Base-by-base conservation (phyloP, 257 asterid species). In the Solanum rostratum region DNA sequence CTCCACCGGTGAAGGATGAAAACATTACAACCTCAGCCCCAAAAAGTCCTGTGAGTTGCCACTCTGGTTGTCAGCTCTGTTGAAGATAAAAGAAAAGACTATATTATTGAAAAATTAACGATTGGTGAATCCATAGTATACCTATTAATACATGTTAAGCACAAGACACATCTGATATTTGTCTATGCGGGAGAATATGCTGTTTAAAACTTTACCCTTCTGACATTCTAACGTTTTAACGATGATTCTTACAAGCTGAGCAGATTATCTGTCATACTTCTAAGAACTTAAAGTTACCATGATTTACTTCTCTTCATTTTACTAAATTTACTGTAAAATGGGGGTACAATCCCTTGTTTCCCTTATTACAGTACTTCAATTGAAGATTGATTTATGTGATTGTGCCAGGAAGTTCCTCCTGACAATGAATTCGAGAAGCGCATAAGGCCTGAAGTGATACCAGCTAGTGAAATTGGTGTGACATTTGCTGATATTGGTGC, bases 381-480 rank as follows among this genome's bases (percentile, higher is more conserved):
- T 80, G 45, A 53, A 76, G 54, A 68, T 83, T 55, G 27, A 10
- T 85, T 69, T 8, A 86, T 76, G 84, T 83, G 53, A 62, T 84
- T 82, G 63, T 83, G 52, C 66, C 91, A 94, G 94, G 98, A 92
- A 88, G 84, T 63, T 81, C 93, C 98, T 63, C 95, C 97, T 6
- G 98, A 95, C 88, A 95, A 95, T 83, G 98, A 95, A 87, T 94
- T 93, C 33, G 98, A 95, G 87, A 94, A 92, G 89, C 95, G 95
- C 37, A 94, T 94, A 73, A 83, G 98, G 52, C 97, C 98, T 41
- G 98, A 95, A 89, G 98, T 95, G 39, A 95, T 94, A 87, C 95
- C 97, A 37, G 96, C 98, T 33, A 90, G 83, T 85, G 95, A 92
- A 73, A 93, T 93, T 22, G 92, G 93, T 37, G 94, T 95, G 78